These are phyloP conservation scores for Thuja plicata DNA, from an alignment of 83 land plant species.

Conservation along the genomic window DNA sequence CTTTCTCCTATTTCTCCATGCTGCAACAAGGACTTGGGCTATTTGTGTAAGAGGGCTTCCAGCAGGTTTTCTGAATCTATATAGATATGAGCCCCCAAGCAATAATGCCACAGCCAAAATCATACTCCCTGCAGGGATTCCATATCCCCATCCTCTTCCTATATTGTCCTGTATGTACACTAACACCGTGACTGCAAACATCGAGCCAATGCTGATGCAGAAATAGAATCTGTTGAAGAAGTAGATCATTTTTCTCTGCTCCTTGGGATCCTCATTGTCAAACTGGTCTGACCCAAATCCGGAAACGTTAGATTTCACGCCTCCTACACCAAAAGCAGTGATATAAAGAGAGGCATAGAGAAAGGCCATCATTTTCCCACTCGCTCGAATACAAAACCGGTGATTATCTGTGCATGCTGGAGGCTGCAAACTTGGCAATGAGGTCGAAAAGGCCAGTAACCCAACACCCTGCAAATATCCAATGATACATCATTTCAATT, in stretches of 20 bases:
- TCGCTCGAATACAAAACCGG: slow-evolving; percentile 38
- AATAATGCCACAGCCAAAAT: slow-evolving; percentile 33
- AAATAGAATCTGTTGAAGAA: slow-evolving; percentile 68
- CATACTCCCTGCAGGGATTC: slow-evolving; percentile 59
- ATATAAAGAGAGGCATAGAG: slow-evolving; percentile 56
- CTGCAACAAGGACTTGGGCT: slow-evolving; percentile 42
- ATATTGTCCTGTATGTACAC: slow-evolving; percentile 62
- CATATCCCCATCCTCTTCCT: slow-evolving; percentile 55
- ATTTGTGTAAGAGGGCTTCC: slow-evolving; percentile 61
- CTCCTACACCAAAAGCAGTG: slow-evolving; percentile 58
- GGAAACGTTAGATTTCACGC: slow-evolving; percentile 60
- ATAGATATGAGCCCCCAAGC: slow-evolving; percentile 31
- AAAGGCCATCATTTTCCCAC: slow-evolving; percentile 34
- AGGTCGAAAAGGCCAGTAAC: slow-evolving; percentile 41
- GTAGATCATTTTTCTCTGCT: slow-evolving; percentile 52
- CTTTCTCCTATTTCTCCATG: slow-evolving; percentile 46
- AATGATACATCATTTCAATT: background rate
- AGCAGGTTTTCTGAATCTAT: slow-evolving; percentile 44
- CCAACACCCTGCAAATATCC: slow-evolving; percentile 38
- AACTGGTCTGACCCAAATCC: slow-evolving; percentile 68
- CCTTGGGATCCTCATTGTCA: slow-evolving; percentile 44
- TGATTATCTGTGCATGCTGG: slow-evolving; percentile 35
- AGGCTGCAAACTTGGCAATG: slow-evolving; percentile 46
- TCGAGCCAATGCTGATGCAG: slow-evolving; percentile 51
- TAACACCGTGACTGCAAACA: slow-evolving; percentile 56